Conservation (phyloP, 169 alveolate genomes). For the Eimeria nieschulzi region DNA sequence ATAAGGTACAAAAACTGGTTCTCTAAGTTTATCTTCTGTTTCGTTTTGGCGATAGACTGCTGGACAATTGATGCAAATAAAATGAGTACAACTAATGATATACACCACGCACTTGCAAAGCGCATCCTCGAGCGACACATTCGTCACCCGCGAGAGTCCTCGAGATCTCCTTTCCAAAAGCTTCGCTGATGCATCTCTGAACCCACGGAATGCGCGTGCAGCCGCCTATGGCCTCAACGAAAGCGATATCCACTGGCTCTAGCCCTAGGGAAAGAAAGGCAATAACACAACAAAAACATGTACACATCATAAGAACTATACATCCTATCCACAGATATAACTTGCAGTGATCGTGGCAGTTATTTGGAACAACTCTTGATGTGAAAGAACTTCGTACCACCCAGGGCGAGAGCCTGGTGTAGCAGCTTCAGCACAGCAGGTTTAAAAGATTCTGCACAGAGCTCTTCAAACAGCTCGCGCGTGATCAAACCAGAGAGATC, state of each 20-base stretch:
- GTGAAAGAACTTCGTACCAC: constrained; percentile 32
- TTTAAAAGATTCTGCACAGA: constrained; percentile 1
- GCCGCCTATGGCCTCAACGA: constrained; percentile 98
- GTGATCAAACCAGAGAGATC: constrained; percentile 86
- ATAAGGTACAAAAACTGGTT: too few relatives aligned
- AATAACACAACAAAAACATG: not conserved
- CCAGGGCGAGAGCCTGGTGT: constrained; percentile 9
- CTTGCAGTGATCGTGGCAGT: not conserved
- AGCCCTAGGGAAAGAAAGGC: not conserved
- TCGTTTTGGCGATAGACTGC: too few relatives aligned
- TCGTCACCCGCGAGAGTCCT: constrained; percentile 97
- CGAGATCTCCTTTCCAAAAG: constrained; percentile 87
- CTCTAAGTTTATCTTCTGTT: too few relatives aligned
- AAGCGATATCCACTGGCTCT: constrained; percentile 77
- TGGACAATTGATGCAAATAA: too few relatives aligned
- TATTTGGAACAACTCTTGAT: not conserved
- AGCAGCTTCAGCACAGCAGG: constrained; percentile 57
- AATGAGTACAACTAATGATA: too few relatives aligned
- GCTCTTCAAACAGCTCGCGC: constrained; percentile 89
- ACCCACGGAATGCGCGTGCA: constrained; percentile 97
- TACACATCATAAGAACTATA: not conserved
- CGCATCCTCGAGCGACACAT: constrained; percentile 98
- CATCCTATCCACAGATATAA: not conserved
- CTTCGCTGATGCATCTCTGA: constrained; percentile 87
- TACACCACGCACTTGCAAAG: constrained; percentile 86